A percentile compares a stretch with the other conserved stretches of the same genome.
These are phyloP conservation scores for Marchantia paleacea DNA, from an alignment of 225 moss, liverwort and hornwort genomes.

Conservation along the genomic window DNA sequence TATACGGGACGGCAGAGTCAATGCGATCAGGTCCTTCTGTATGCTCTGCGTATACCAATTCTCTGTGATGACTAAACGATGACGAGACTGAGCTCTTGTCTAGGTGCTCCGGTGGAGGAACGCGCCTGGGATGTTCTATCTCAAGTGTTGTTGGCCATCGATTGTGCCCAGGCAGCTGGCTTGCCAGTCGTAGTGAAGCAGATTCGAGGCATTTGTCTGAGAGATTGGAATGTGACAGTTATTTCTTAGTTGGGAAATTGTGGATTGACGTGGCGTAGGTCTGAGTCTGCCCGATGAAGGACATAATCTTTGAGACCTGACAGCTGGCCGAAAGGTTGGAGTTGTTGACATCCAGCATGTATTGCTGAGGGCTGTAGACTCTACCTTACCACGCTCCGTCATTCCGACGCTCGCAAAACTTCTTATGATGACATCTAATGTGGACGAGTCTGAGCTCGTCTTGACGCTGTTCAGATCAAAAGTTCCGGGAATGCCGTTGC, in stretches of 20 bases:
- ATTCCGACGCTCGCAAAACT: background rate
- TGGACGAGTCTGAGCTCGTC: constrained; percentile 8
- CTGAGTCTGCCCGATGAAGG: background rate
- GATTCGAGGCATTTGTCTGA: constrained; percentile 22
- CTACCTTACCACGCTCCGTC: too few relatives aligned
- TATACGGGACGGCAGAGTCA: too few relatives aligned
- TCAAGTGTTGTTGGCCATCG: background rate
- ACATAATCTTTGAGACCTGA: constrained; percentile 9
- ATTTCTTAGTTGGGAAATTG: too few relatives aligned
- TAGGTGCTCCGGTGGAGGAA: background rate
- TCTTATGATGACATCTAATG: background rate
- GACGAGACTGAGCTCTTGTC: constrained; percentile 21
- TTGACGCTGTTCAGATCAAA: background rate
- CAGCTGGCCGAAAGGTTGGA: background rate
- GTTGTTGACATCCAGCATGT: background rate
- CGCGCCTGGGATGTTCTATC: background rate
- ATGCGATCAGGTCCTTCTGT: background rate
- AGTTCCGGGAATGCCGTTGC: background rate
- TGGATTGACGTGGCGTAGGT: background rate
- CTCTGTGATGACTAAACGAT: constrained; percentile 16
- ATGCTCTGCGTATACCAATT: background rate
- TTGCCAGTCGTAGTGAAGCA: constrained; percentile 18
- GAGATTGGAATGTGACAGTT: background rate
- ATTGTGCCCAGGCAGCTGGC: constrained; percentile 2
- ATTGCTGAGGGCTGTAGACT: background rate